Conservation (phyloP, 495 filamentous ascomycete genomes). For the Poronia punctata region DNA sequence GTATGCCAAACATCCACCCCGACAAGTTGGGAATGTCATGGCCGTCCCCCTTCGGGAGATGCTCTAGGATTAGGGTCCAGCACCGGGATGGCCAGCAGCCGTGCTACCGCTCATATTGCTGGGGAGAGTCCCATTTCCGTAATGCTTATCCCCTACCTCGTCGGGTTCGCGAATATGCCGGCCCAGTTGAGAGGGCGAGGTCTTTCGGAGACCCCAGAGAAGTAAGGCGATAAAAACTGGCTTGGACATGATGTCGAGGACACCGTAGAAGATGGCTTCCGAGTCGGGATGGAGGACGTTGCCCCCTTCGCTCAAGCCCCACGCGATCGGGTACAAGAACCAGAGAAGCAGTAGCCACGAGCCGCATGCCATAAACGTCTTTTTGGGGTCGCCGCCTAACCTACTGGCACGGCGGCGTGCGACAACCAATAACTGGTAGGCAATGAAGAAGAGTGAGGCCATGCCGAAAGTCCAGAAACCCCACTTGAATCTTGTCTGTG, state of each 20-base stretch:
- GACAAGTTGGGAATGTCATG: no score
- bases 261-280: conserved; percentile 63
- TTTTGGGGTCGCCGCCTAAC: conserved; percentile 43
- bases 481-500: conserved; percentile 54
- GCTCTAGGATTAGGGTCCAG: no score
- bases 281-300: conserved; percentile 58
- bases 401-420: conserved; percentile 46
- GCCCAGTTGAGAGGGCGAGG: conserved; percentile 45
- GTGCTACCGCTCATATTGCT: no score
- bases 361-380: conserved; percentile 47
- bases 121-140: background rate
- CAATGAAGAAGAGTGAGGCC: conserved; percentile 51
- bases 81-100: no score
- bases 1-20: no score
- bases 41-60: no score
- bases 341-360: conserved; percentile 47
- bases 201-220: conserved; percentile 47
- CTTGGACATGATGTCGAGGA: conserved; percentile 56
- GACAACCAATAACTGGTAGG: conserved; percentile 45
- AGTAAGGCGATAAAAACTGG: conserved; percentile 46
- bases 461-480: conserved; percentile 61
- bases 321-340: conserved; percentile 64
- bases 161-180: conserved; percentile 25
- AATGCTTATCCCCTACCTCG: conserved; percentile 14
- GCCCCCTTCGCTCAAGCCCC: conserved; percentile 60